A percentile compares a stretch with the other conserved stretches of the same genome.
phyloP scores from a whole-genome alignment of 176 grass and related monocot species.

The Eleusine coracana region DNA sequence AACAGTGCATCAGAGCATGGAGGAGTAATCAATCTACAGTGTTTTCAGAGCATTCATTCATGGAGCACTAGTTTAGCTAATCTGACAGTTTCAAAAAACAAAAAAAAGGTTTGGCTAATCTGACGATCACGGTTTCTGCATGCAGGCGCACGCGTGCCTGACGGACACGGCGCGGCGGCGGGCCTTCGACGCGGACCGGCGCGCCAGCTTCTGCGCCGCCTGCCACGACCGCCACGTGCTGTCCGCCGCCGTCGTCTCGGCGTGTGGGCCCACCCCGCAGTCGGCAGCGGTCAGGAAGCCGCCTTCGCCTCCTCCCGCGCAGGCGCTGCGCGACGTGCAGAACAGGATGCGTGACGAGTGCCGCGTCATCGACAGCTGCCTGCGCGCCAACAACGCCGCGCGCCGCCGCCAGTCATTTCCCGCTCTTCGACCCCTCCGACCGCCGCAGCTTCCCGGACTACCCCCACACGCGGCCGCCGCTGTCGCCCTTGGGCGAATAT shows the following conservation, averaged over 20 bases:
- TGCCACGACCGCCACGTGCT: conserved; percentile 47
- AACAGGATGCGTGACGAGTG: conserved; percentile 69
- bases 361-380: conserved; percentile 65
- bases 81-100: not conserved
- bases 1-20: not conserved
- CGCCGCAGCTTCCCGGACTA: conserved; percentile 47
- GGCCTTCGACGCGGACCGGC: conserved; percentile 55
- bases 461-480: conserved; percentile 46
- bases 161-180: conserved; percentile 61
- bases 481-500: not conserved
- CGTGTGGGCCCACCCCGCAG: not conserved
- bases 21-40: not conserved
- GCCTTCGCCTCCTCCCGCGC: not conserved
- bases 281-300: not conserved
- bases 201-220: conserved; percentile 57
- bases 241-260: not conserved
- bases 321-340: conserved; percentile 60
- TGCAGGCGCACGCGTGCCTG: conserved; percentile 80
- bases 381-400: conserved; percentile 46
- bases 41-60: not conserved
- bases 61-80: not conserved
- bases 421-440: conserved; percentile 73
- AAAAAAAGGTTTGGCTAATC: too few relatives aligned
- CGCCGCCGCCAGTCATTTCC: conserved; percentile 51
- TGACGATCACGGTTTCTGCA: not conserved